Base-by-base conservation (phyloP, 345 rosid genomes). In the Trapa incisa region DNA sequence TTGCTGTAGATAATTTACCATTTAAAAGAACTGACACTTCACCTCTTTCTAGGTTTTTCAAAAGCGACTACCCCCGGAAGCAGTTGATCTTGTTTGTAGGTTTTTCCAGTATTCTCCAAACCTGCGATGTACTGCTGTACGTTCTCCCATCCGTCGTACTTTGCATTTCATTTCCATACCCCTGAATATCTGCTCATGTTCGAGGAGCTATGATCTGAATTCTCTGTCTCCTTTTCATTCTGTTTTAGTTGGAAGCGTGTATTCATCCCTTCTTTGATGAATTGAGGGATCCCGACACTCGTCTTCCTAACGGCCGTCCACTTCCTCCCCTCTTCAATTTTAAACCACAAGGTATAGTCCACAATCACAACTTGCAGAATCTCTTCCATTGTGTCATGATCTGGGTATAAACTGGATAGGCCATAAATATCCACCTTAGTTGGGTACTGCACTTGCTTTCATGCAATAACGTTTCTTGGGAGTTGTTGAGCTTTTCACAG, bases 101-200 rank as follows among this genome's bases (percentile, higher is more conserved):
- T 87, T 94, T 75, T 89, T 94, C 73, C 99, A 94, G 70, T 91
- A 94, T 75, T 94, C 99, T 53, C 99, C 99, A 9, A 86, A 94
- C 80, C 72, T 94, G 77, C 83, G 99, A 70, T 90, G 96, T 81
- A 94, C 99, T 54, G 96, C 99, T 76, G 98, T 92, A 83, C 85
- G 96, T 75, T 70, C 35, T 32, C 50, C n/a, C 41, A 60, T 39
- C 45, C 65, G 50, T 8, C 35, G 47, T 8, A 7, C 32, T 68
- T 41, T 53, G 53, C 50, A 56, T 67, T 32, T 13, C 48, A 22
- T 67, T 50, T 45, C 39, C 60, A 32, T 45, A 45, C 48, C 11
- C 48, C 48, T 13, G 1, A 11, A 0, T 45, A 2, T 13, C 48
- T 45, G 2, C n/a, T 61, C 17, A 58, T 37, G 12, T 12, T 17